Evolutionary conservation across 352 stramenopile genomes (phyloP), one percentile per base, ranked within the genome.

Genomic region (Phytophthora constricta): DNA sequence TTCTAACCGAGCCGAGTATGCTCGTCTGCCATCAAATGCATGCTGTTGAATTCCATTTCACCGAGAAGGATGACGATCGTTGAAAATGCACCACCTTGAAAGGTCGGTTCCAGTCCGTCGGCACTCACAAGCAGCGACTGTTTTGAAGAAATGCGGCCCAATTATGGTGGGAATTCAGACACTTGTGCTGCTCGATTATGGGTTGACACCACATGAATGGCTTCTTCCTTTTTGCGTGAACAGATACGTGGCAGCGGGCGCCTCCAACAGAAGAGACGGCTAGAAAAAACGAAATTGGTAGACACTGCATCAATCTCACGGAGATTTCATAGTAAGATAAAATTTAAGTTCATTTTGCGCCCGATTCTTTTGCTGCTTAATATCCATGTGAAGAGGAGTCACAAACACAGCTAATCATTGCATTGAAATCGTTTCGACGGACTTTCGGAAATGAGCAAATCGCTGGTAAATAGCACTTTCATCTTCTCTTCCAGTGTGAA

Each of bases 211-310:
- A n/a, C n/a, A n/a, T n/a, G n/a, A 17, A 48, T 20, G 8, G 16
- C 10, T 33, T 39, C 51, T 23, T 31, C 22, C 10, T 55, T 25
- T 50, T 23, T 19, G 17, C 20, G 31, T 27, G n/a, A 88, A 13
- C 28, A 93, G 84, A 93, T 67, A 90, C 84, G 25, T 93, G 86
- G 86, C 84, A 88, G 55, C 70, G 70, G 5, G 82, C 86, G 92
- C 19, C 77, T 93, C 25, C 74, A 86, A 50, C 74, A 85, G 62
- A 80, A 86, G 42, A 71, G 79, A 22, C 82, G 79, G 11, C 48
- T 90, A 19, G 72, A 75, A n/a, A 75, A 65, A 48, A 84, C 84
- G 85, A 74, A 25, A 57, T 90, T 31, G 79, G 83, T 7, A 72
- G 89, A 58, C 74, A 87, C 9, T 89, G 80, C 41, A 78, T 91